Base-by-base conservation (phyloP, 2,329 filamentous ascomycete species). In the Sclerotinia spermophila region DNA sequence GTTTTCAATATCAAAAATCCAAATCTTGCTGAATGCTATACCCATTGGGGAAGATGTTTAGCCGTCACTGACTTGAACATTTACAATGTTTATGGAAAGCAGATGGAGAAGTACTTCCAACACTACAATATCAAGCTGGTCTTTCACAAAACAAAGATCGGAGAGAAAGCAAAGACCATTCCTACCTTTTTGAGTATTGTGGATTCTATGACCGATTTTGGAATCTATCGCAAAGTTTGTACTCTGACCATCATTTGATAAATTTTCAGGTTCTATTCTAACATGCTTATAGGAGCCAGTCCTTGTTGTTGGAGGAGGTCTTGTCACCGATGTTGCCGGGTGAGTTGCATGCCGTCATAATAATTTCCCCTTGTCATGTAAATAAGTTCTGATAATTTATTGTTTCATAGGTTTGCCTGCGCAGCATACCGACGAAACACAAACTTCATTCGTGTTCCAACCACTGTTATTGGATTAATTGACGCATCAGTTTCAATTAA, bases 401-500 rank as follows among this genome's bases (percentile, higher is more conserved):
- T 66, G 48, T 40, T 68, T 64, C 51, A 48, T 68, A 89, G 88
- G 53, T 91, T 90, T 75, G 90, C 90, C 7, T 92, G 90, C 78
- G 90, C 90, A 38, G 84, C 89, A 11, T 92, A 92, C 81, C 86
- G 90, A 72, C 84, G 90, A 75, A 92, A 87, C 81, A 92, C 90
- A 58, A 91, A 91, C 81, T 92, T 86, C 81, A 91, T 92, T 77
- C 88, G 90, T 62, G 86, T 92, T 13, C 90, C 90, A 1, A 92
- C 90, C 0, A 92, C 90, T 0, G 88, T 92, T 73, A 92, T 93
- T 77, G 90, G 90, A 15, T 83, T 93, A 62, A 92, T 92, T 72
- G 90, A 93, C 77, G 90, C 90, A 4, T 91, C 89, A 27, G 90
- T 92, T 66, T 90, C 87, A 48, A 92, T 92, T 83, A 92, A 92